Evolutionary conservation across 441 rosid genomes (phyloP).

Genomic region (Omphalea diandra): DNA sequence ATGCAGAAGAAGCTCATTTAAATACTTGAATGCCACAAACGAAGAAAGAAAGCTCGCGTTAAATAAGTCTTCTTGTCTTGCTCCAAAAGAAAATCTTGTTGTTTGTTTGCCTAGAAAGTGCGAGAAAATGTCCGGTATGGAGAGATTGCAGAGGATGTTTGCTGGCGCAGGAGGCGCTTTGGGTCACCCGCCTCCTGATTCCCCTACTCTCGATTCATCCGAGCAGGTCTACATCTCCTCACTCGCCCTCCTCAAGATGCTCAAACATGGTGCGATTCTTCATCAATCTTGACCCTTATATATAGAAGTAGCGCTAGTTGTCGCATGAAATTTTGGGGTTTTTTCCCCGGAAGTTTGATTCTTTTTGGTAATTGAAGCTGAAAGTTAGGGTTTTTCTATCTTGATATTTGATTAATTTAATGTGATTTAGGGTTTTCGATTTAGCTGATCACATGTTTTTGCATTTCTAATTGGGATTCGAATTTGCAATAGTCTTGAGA

Average conservation of each 20-base stretch:
- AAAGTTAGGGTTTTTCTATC: constrained; percentile 23
- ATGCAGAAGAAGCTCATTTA: not conserved
- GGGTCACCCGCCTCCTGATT: constrained; percentile 83
- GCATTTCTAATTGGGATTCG: not conserved
- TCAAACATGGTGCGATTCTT: constrained; percentile 59
- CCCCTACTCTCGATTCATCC: constrained; percentile 77
- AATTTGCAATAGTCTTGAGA: not conserved
- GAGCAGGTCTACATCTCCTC: constrained; percentile 92
- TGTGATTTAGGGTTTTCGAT: not conserved
- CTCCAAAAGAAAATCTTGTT: not conserved
- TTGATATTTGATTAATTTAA: not conserved
- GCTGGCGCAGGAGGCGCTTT: constrained; percentile 80
- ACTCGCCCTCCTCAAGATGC: constrained; percentile 88
- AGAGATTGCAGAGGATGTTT: constrained; percentile 79
- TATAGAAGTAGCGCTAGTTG: not conserved
- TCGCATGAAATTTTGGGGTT: not conserved
- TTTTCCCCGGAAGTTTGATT: not conserved
- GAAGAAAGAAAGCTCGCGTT: not conserved
- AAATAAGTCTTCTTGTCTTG: not conserved
- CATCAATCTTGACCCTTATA: not conserved
- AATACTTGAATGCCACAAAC: not conserved
- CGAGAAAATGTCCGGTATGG: constrained; percentile 51
- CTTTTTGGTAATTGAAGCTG: not conserved
- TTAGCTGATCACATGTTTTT: not conserved
- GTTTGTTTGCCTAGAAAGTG: not conserved